A percentile compares a stretch with the other conserved stretches of the same genome.
phyloP scores from a whole-genome alignment of 2,329 filamentous ascomycete species.

The Aspergillus caelatus region DNA sequence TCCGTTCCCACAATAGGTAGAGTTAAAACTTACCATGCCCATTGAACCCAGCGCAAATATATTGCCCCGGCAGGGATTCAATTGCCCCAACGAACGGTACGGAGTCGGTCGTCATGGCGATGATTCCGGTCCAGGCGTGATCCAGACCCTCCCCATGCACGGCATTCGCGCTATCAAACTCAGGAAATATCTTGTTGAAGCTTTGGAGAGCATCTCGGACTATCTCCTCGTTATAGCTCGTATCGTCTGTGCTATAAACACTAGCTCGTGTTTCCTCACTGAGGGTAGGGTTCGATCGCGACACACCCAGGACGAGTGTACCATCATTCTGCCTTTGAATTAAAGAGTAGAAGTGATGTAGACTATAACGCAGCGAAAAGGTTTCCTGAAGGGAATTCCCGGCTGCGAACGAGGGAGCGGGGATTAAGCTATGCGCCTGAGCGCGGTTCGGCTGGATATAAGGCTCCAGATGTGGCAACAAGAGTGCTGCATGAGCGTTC shows the following conservation, averaged over 20 bases:
- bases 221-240: conserved; percentile 44
- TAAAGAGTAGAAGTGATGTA: conserved; percentile 55
- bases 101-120: conserved; percentile 51
- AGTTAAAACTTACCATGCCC: conserved; percentile 41
- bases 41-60: conserved; percentile 55
- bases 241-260: conserved; percentile 45
- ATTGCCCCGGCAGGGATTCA: conserved; percentile 47
- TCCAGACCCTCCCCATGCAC: conserved; percentile 49
- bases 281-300: conserved; percentile 40
- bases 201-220: conserved; percentile 38
- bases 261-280: conserved; percentile 1
- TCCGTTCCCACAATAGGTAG: too few species aligned
- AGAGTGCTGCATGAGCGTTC: conserved; percentile 27
- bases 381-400: conserved; percentile 39
- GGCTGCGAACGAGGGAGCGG: background rate
- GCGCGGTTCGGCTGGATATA: conserved; percentile 40
- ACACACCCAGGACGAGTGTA: conserved; percentile 46
- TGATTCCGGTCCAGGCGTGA: conserved; percentile 53
- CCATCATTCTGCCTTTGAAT: conserved; percentile 50
- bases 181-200: conserved; percentile 35
- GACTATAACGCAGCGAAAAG: conserved; percentile 50
- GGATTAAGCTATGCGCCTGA: background rate
- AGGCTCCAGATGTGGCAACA: conserved; percentile 22
- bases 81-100: conserved; percentile 52
- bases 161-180: background rate